Conservation (phyloP, 805 yeast genomes). For the Komagataella ulmi region DNA sequence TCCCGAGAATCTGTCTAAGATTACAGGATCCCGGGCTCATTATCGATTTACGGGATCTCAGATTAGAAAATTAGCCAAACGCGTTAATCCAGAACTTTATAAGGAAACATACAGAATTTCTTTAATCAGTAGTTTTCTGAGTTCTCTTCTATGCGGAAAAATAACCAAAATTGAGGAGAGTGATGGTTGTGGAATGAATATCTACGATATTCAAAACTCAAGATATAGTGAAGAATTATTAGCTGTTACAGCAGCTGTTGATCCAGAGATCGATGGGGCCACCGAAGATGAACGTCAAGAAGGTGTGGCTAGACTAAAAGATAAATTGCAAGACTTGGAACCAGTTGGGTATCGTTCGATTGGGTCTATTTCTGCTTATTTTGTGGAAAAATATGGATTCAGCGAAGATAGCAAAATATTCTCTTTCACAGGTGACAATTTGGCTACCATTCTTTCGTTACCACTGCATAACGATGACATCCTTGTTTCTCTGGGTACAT, state of each 20-base stretch:
- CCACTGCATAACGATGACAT: constrained; percentile 70
- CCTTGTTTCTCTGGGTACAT: constrained; percentile 75
- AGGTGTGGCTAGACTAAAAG: constrained; percentile 26
- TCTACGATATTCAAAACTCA: constrained; percentile 55
- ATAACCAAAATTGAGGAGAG: constrained; percentile 60
- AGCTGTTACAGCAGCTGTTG: constrained; percentile 38
- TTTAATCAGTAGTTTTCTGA: constrained; percentile 66
- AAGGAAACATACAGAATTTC: constrained; percentile 47
- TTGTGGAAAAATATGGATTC: constrained; percentile 53
- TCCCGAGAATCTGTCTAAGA: constrained; percentile 37
- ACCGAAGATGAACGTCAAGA: constrained; percentile 10
- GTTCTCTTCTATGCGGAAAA: constrained; percentile 55
- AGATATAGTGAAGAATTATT: constrained; percentile 45
- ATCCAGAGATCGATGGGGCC: constrained; percentile 26
- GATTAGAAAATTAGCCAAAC: constrained; percentile 56
- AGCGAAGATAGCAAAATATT: constrained; percentile 40
- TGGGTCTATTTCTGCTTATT: constrained; percentile 48
- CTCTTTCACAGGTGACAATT: constrained; percentile 83
- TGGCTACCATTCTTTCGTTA: constrained; percentile 75
- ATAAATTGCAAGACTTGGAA: constrained; percentile 40
- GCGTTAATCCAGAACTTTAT: constrained; percentile 37
- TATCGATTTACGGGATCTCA: constrained; percentile 90
- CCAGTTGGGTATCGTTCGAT: constrained; percentile 33
- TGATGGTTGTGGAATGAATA: constrained; percentile 90
- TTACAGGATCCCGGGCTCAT: constrained; percentile 83